Conservation (phyloP, 2,329 filamentous ascomycete genomes). For the Incumbomyces delicatus region DNA sequence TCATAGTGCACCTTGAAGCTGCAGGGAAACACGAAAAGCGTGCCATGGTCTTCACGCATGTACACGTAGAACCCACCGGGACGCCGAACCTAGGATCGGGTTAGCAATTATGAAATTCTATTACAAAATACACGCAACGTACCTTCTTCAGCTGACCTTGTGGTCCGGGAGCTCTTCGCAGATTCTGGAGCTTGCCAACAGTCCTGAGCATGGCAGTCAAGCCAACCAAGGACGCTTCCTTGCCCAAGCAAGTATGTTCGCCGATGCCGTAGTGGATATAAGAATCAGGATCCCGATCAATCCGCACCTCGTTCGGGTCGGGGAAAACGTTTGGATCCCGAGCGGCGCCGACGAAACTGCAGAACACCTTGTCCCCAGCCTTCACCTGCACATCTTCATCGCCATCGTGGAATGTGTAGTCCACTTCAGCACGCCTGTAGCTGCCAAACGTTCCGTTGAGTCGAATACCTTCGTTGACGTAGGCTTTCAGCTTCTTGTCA, state of each 20-base stretch:
- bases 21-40: slow-evolving; percentile 43
- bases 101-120: neutral
- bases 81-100: slow-evolving; percentile 32
- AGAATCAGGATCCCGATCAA: slow-evolving; percentile 51
- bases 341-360: slow-evolving; percentile 51
- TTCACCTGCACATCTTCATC: slow-evolving; percentile 41
- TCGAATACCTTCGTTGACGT: slow-evolving; percentile 62
- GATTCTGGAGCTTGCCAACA: slow-evolving; percentile 50
- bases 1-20: slow-evolving; percentile 38
- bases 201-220: slow-evolving; percentile 60
- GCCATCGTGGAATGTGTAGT: slow-evolving; percentile 41
- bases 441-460: slow-evolving; percentile 54
- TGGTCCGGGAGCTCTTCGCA: slow-evolving; percentile 52
- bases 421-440: slow-evolving; percentile 45
- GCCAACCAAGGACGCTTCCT: slow-evolving; percentile 50
- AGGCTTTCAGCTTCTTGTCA: slow-evolving; percentile 57
- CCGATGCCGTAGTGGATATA: slow-evolving; percentile 59
- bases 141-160: slow-evolving; percentile 59
- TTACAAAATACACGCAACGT: neutral
- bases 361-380: slow-evolving; percentile 51
- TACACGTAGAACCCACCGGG: slow-evolving; percentile 50
- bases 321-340: slow-evolving; percentile 52
- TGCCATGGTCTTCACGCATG: slow-evolving; percentile 56
- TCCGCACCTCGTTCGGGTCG: slow-evolving; percentile 49
- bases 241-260: slow-evolving; percentile 53